Conservation (phyloP, 371 early-diverging fungal genomes). For the Rhizopus sp. region DNA sequence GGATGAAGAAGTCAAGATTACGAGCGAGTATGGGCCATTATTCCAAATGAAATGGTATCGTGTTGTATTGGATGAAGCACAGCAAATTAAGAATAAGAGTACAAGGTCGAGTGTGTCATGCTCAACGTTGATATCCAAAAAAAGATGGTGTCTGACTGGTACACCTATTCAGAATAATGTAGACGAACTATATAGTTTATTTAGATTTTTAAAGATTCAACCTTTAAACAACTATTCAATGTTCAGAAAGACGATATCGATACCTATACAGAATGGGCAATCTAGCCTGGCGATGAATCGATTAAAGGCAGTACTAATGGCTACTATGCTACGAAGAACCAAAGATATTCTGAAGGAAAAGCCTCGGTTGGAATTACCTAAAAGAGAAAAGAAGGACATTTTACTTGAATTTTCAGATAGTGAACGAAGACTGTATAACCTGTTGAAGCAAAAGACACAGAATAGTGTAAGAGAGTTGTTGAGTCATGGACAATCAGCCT, state of each 20-base stretch:
- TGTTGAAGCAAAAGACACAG: constrained; percentile 53
- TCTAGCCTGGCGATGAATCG: constrained; percentile 46
- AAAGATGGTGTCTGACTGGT: constrained; percentile 90
- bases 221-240: constrained; percentile 57
- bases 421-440: constrained; percentile 66
- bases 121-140: constrained; percentile 53
- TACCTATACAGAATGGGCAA: constrained; percentile 47
- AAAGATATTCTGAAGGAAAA: constrained; percentile 45
- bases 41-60: constrained; percentile 55
- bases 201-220: constrained; percentile 76
- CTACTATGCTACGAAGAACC: constrained; percentile 75
- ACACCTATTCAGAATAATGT: constrained; percentile 84
- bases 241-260: constrained; percentile 61
- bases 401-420: constrained; percentile 49
- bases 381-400: constrained; percentile 56
- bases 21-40: constrained; percentile 34
- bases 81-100: constrained; percentile 79
- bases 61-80: constrained; percentile 84
- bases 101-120: constrained; percentile 71
- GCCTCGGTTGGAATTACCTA: constrained; percentile 57
- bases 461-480: constrained; percentile 42
- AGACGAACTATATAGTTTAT: constrained; percentile 82
- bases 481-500: constrained; percentile 51
- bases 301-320: constrained; percentile 64
- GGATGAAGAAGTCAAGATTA: constrained; percentile 5